phyloP scores from a whole-genome alignment of 2,329 filamentous ascomycete genomes.

The Fusarium globosum region DNA sequence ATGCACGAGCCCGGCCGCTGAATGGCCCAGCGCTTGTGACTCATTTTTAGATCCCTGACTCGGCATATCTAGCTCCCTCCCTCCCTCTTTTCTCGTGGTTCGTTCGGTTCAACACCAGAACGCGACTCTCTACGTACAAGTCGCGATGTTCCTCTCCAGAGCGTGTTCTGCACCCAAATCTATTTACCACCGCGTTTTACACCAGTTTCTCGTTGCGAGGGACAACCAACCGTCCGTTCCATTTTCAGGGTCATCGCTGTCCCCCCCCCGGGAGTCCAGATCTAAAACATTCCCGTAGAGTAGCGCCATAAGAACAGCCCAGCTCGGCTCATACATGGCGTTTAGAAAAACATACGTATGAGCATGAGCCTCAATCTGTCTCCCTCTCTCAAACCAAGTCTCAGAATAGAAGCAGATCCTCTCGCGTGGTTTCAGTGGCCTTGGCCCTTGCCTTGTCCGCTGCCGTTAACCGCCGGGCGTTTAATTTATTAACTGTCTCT shows the following conservation, averaged over 20 bases:
- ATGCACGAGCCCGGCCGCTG: constrained; percentile 47
- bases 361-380: constrained; percentile 7
- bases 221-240: constrained; percentile 32
- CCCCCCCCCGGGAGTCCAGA: constrained; percentile 10
- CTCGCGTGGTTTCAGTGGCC: constrained; percentile 34
- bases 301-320: neutral
- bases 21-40: constrained; percentile 49
- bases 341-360: neutral
- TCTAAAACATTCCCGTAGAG: constrained; percentile 13
- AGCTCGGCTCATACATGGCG: constrained; percentile 11
- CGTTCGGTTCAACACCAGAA: constrained; percentile 9
- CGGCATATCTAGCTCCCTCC: constrained; percentile 21
- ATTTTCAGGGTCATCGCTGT: constrained; percentile 37
- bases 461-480: constrained; percentile 36
- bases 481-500: constrained; percentile 15
- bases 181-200: constrained; percentile 34
- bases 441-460: constrained; percentile 10
- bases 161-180: constrained; percentile 15
- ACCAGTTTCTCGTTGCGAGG: constrained; percentile 15
- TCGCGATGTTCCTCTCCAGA: constrained; percentile 11
- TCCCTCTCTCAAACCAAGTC: neutral
- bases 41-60: constrained; percentile 47
- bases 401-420: constrained; percentile 39
- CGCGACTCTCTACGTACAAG: constrained; percentile 4
- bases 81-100: neutral